phyloP scores from a whole-genome alignment of 2,329 filamentous ascomycete genomes.

The Scytalidium sp. region DNA sequence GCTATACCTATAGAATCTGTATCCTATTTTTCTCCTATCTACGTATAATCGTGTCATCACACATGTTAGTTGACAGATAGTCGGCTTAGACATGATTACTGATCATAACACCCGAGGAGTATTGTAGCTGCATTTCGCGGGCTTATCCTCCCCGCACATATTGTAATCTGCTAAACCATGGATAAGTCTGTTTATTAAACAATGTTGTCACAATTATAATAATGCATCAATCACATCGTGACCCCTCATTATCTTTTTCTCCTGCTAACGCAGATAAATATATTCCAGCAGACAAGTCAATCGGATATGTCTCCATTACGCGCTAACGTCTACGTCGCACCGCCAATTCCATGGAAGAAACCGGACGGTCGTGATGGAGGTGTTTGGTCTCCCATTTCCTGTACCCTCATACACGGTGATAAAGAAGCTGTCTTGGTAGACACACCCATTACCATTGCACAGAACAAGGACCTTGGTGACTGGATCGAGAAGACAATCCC shows the following conservation, averaged over 20 bases:
- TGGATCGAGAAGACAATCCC: conserved; percentile 34
- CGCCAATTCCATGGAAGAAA: neutral
- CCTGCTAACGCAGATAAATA: neutral
- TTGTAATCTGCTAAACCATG: too few species aligned
- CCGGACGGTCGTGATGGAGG: neutral
- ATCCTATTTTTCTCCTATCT: too few species aligned
- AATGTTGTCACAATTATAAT: too few species aligned
- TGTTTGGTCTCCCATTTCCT: conserved; percentile 14
- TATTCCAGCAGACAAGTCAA: neutral
- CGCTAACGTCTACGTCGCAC: conserved; percentile 1
- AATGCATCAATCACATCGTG: neutral
- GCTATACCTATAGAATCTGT: too few species aligned
- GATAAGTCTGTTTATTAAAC: too few species aligned
- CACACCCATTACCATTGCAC: conserved; percentile 28
- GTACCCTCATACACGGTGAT: conserved; percentile 16
- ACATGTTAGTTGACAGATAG: too few species aligned
- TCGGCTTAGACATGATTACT: too few species aligned
- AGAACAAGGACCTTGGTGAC: conserved; percentile 27
- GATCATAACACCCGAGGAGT: too few species aligned
- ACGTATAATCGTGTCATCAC: too few species aligned
- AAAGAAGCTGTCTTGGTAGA: conserved; percentile 35
- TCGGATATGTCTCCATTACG: neutral
- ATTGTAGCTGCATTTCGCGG: too few species aligned
- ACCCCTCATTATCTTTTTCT: neutral
- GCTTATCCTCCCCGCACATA: too few species aligned